These are phyloP conservation scores for Trypanosoma boissoni DNA, from an alignment of 208 protist species.

Conservation along the genomic window DNA sequence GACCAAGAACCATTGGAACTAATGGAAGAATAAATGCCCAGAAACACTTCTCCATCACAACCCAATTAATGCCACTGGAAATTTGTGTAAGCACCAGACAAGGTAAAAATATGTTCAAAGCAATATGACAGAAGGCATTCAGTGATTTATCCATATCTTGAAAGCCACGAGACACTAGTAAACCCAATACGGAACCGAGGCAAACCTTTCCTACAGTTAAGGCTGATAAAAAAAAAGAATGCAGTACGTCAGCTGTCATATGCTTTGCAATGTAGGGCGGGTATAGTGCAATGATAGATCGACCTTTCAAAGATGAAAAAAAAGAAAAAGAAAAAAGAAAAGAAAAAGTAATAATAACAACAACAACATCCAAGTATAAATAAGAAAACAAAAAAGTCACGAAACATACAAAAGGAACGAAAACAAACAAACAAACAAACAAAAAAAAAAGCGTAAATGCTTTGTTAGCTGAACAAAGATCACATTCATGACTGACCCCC, in stretches of 20 bases:
- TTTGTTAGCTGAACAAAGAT: background rate
- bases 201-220: constrained; percentile 24
- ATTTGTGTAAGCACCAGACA: constrained; percentile 22
- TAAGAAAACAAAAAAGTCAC: background rate
- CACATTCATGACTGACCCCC: background rate
- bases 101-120: constrained; percentile 25
- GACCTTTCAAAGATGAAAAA: background rate
- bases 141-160: constrained; percentile 7
- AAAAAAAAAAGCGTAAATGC: background rate
- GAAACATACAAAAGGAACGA: constrained; percentile 10
- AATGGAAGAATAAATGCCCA: constrained; percentile 48
- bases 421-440: constrained; percentile 2
- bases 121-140: constrained; percentile 23
- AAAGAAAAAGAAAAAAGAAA: constrained; percentile 2
- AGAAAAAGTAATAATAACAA: constrained; percentile 10
- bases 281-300: no score
- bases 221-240: constrained; percentile 10
- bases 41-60: constrained; percentile 36
- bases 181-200: constrained; percentile 2
- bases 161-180: constrained; percentile 16
- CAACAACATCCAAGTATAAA: constrained; percentile 8
- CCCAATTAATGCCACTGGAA: constrained; percentile 24
- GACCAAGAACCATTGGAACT: constrained; percentile 38
- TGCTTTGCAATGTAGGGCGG: background rate
- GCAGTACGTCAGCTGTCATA: constrained; percentile 5